Percentiles rank a stretch among this genome's conserved stretches.
phyloP scores from a whole-genome alignment of 805 yeast species.

The Saccharomycopsis malanga region DNA sequence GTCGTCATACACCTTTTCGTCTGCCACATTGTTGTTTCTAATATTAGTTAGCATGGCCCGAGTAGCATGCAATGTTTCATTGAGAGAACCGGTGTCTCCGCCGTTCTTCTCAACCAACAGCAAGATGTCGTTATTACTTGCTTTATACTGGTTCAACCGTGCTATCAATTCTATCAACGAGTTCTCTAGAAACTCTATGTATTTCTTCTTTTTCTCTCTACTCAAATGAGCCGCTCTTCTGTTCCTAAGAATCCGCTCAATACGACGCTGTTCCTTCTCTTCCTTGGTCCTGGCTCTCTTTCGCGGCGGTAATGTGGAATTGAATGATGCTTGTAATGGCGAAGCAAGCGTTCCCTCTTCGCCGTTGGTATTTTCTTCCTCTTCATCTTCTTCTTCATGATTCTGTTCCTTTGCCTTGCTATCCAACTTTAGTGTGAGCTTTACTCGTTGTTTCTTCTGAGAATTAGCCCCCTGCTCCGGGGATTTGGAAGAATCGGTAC shows the following conservation, averaged over 20 bases:
- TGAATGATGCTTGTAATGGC: neutral
- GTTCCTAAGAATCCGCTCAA: conserved; percentile 87
- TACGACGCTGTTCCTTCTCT: conserved; percentile 93
- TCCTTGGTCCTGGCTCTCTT: conserved; percentile 94
- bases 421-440: neutral
- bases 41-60: neutral
- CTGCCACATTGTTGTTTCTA: neutral
- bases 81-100: neutral
- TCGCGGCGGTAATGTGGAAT: conserved; percentile 65
- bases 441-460: neutral
- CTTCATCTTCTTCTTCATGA: neutral
- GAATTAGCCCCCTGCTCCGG: neutral
- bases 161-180: conserved; percentile 10
- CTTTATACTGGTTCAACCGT: conserved; percentile 1
- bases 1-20: conserved; percentile 10
- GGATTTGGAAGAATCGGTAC: neutral
- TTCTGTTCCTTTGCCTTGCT: neutral
- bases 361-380: neutral
- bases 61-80: neutral
- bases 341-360: neutral
- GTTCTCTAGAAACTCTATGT: conserved; percentile 75
- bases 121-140: neutral
- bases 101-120: neutral
- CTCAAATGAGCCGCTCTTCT: conserved; percentile 97
- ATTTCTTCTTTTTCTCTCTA: conserved; percentile 90